phyloP scores from a whole-genome alignment of 192 early-diverging fungal genomes.

The Backusella morwellensis region DNA sequence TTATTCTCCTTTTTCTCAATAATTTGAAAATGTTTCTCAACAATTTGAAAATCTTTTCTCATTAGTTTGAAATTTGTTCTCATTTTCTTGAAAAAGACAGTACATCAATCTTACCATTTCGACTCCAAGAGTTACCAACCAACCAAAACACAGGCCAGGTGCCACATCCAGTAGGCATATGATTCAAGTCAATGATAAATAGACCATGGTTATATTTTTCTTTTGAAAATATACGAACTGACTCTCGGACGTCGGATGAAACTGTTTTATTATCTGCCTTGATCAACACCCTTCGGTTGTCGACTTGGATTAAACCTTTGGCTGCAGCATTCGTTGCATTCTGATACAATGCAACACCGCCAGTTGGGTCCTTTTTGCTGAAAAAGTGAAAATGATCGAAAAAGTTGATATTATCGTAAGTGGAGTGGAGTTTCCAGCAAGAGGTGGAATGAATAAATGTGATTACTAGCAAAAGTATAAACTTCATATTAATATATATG shows the following conservation, averaged over 20 bases:
- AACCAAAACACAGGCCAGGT: background rate
- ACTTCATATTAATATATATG: background rate
- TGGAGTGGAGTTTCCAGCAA: background rate
- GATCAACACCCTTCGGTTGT: background rate
- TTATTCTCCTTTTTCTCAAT: too few species aligned
- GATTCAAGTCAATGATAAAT: background rate
- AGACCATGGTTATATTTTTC: background rate
- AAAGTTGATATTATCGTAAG: background rate
- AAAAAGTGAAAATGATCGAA: background rate
- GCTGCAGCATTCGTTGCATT: background rate
- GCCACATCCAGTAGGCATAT: background rate
- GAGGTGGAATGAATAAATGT: background rate
- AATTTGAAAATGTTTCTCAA: too few species aligned
- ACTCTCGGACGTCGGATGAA: background rate
- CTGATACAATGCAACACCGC: background rate
- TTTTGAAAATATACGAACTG: background rate
- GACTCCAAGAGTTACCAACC: background rate
- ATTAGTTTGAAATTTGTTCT: too few species aligned
- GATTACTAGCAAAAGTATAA: background rate
- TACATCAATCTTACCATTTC: background rate
- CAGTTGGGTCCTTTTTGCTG: background rate
- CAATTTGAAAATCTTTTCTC: too few species aligned
- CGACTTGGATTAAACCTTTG: background rate
- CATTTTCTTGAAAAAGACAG: too few species aligned
- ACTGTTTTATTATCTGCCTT: background rate